phyloP scores from a whole-genome alignment of 73 alveolate genomes.

The Durusdinium trenchii region DNA sequence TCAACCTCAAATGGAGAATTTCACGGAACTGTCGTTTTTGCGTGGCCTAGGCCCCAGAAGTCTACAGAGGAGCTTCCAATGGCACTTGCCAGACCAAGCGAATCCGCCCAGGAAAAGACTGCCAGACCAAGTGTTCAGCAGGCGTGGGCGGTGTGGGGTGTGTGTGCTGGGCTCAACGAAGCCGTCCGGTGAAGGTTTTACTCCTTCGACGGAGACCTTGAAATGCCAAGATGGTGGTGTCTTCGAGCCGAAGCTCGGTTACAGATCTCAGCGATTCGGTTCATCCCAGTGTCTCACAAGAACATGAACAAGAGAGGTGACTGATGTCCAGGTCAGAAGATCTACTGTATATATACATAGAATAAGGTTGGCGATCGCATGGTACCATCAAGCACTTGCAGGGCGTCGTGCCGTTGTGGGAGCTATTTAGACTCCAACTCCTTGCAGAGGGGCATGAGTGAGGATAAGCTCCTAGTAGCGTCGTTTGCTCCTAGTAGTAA shows the following conservation, averaged over 20 bases:
- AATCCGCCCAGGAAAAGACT: slow-evolving; percentile 86
- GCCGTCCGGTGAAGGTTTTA: slow-evolving; percentile 25
- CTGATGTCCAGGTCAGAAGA: no score
- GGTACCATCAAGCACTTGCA: no score
- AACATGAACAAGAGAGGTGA: no score
- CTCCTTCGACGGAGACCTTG: slow-evolving; percentile 62
- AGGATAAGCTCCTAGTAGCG: not conserved
- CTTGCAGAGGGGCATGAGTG: not conserved
- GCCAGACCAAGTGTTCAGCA: slow-evolving; percentile 47
- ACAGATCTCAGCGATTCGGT: no score
- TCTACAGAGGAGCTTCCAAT: slow-evolving; percentile 37
- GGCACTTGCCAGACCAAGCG: slow-evolving; percentile 62
- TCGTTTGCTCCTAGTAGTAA: no score
- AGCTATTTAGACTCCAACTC: not conserved
- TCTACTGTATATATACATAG: no score
- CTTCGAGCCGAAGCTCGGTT: slow-evolving; percentile 65
- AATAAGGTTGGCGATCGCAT: no score
- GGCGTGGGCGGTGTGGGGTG: not conserved
- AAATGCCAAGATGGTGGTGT: slow-evolving; percentile 66
- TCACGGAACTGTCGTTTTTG: no score
- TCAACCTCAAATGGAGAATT: no score
- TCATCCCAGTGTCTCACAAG: no score
- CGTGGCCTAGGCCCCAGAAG: slow-evolving; percentile 67
- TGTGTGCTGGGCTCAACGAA: not conserved
- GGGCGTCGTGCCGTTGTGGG: not conserved